phyloP scores from a whole-genome alignment of 768 basidiomycete genomes.

The Kwoniella mangroviensis region DNA sequence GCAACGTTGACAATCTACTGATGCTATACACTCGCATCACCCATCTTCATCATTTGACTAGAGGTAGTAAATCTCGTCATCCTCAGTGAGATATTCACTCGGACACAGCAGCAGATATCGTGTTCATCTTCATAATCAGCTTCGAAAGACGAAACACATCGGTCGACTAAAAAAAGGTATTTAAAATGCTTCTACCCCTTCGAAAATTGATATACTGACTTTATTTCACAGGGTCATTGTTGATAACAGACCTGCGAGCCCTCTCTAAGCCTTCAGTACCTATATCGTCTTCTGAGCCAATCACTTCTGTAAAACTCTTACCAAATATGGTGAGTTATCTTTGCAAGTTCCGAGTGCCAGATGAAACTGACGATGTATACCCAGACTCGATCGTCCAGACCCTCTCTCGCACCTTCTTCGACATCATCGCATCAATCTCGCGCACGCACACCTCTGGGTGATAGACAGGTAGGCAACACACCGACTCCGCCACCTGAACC shows the following conservation, averaged over 20 bases:
- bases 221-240: constrained; percentile 5
- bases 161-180: too few species aligned
- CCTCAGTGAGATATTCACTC: too few species aligned
- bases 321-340: constrained; percentile 12
- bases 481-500: constrained; percentile 12
- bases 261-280: constrained; percentile 9
- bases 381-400: constrained; percentile 13
- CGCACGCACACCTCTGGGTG: constrained; percentile 13
- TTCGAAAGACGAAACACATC: too few species aligned
- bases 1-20: too few species aligned
- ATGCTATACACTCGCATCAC: too few species aligned
- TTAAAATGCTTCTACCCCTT: too few species aligned
- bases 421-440: constrained; percentile 4
- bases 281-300: constrained; percentile 12
- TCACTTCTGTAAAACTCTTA: constrained; percentile 12
- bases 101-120: too few species aligned
- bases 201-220: too few species aligned
- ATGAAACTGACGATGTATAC: neutral
- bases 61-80: too few species aligned
- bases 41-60: too few species aligned
- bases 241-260: constrained; percentile 29
- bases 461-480: constrained; percentile 8
- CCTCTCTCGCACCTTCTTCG: constrained; percentile 1
- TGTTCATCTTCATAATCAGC: too few species aligned
- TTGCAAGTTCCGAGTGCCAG: neutral